phyloP scores from a whole-genome alignment of 1,139 yeast species.

The Entelexis paramagnoliae region DNA sequence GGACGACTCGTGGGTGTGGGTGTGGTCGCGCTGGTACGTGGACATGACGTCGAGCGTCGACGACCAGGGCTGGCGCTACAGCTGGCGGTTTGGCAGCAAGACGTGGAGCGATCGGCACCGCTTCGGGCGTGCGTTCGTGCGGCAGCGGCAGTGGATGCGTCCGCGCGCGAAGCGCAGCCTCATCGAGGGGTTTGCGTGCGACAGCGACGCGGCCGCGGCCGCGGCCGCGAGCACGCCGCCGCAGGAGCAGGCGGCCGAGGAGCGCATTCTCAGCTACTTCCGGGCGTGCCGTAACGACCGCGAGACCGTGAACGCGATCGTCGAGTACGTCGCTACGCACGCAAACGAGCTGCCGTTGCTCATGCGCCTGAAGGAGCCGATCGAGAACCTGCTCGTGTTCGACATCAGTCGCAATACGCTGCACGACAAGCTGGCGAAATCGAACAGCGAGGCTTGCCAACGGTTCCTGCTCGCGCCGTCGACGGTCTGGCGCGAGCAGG shows the following conservation, averaged over 20 bases:
- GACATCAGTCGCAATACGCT: constrained; percentile 20
- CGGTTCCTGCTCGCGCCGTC: constrained; percentile 15
- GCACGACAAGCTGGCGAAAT: constrained; percentile 10
- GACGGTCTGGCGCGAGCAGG: constrained; percentile 16
- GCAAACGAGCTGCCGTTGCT: constrained; percentile 12
- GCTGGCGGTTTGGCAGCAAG: constrained; percentile 33
- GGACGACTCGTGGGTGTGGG: constrained; percentile 59
- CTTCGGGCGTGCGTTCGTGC: constrained; percentile 35
- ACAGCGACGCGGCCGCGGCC: neutral
- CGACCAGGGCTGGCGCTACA: constrained; percentile 69
- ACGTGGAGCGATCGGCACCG: constrained; percentile 36
- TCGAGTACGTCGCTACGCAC: constrained; percentile 11
- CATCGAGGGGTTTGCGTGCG: neutral
- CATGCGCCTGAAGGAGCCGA: constrained; percentile 1
- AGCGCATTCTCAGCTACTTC: neutral
- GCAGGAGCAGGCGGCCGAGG: neutral
- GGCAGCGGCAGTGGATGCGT: constrained; percentile 36
- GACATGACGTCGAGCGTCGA: constrained; percentile 64
- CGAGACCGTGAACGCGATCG: constrained; percentile 20
- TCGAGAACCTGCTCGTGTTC: constrained; percentile 19
- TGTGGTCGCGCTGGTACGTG: constrained; percentile 63
- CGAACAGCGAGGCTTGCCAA: constrained; percentile 11
- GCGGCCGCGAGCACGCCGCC: neutral
- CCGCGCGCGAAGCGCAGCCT: constrained; percentile 22
- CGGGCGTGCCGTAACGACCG: constrained; percentile 22